phyloP scores from a whole-genome alignment of 2,329 filamentous ascomycete species.

The Sporothrix mexicana region DNA sequence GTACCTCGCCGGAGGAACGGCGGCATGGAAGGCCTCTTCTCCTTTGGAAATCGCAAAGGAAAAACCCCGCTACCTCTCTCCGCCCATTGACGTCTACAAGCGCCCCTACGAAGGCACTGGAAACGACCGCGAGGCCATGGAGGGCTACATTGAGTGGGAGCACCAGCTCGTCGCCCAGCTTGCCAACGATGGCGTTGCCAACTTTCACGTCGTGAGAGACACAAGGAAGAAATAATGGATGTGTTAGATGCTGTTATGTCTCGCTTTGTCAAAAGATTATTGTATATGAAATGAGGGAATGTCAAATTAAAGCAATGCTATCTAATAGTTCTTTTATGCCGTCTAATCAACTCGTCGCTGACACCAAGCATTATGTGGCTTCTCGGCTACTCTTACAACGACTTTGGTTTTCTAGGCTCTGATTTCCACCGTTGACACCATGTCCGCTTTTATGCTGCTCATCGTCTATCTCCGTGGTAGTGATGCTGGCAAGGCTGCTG shows the following conservation, averaged over 20 bases:
- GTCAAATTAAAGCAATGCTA: no score
- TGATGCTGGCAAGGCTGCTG: no score
- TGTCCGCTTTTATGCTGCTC: no score
- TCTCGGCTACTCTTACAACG: no score
- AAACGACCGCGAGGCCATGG: slow-evolving; percentile 32
- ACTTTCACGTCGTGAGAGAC: slow-evolving; percentile 29
- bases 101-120: slow-evolving; percentile 32
- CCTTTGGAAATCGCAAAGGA: background rate
- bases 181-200: slow-evolving; percentile 30
- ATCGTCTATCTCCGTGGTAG: no score
- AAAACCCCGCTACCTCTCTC: slow-evolving; percentile 20
- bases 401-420: no score
- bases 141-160: slow-evolving; percentile 33
- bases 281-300: no score
- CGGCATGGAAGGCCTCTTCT: background rate
- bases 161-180: slow-evolving; percentile 33
- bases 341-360: no score
- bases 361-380: no score
- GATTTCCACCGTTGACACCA: no score
- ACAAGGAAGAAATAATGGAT: background rate
- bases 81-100: slow-evolving; percentile 30
- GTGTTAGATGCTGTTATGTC: background rate
- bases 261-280: no score
- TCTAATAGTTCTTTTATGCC: no score
- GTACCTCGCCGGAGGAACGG: slow-evolving; percentile 15